A percentile compares a stretch with the other conserved stretches of the same genome.
These are phyloP conservation scores for Medicago arabica DNA, from an alignment of 306 rosid genomes.

Conservation along the genomic window DNA sequence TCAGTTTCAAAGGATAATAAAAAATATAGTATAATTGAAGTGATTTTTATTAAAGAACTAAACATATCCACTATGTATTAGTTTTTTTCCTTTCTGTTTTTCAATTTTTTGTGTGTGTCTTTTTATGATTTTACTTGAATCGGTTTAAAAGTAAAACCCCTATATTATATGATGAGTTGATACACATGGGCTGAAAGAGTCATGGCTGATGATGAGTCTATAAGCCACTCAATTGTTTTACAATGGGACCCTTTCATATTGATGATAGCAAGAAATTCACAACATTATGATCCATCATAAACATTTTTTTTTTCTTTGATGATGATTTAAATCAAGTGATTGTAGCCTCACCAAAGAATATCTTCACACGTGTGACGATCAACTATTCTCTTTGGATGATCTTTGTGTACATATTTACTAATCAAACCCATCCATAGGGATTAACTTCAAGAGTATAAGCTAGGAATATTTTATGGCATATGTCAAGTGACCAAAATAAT, in stretches of 20 bases:
- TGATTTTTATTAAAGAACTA: too few species aligned
- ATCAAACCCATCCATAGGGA: slow-evolving; percentile 24
- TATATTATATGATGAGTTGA: slow-evolving; percentile 36
- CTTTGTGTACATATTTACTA: slow-evolving; percentile 28
- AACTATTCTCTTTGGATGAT: slow-evolving; percentile 38
- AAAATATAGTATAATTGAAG: too few species aligned
- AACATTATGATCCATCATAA: slow-evolving; percentile 38
- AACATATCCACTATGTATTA: too few species aligned
- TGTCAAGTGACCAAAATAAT: slow-evolving; percentile 40
- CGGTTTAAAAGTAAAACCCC: neutral
- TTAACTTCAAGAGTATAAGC: slow-evolving; percentile 38
- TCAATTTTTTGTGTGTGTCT: too few species aligned
- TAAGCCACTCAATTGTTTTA: slow-evolving; percentile 44
- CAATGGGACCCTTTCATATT: slow-evolving; percentile 44
- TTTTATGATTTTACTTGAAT: too few species aligned
- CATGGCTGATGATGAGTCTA: slow-evolving; percentile 46
- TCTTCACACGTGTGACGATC: slow-evolving; percentile 46
- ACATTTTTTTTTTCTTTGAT: slow-evolving; percentile 19
- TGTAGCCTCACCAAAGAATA: slow-evolving; percentile 42
- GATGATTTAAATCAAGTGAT: slow-evolving; percentile 40
- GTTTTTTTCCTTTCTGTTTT: too few species aligned
- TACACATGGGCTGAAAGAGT: slow-evolving; percentile 55
- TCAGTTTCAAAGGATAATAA: too few species aligned
- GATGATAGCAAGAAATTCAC: slow-evolving; percentile 40
- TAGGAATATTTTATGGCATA: neutral